Base-by-base conservation (phyloP, 164 flowering plant genomes). In the Tetracentron sinense region DNA sequence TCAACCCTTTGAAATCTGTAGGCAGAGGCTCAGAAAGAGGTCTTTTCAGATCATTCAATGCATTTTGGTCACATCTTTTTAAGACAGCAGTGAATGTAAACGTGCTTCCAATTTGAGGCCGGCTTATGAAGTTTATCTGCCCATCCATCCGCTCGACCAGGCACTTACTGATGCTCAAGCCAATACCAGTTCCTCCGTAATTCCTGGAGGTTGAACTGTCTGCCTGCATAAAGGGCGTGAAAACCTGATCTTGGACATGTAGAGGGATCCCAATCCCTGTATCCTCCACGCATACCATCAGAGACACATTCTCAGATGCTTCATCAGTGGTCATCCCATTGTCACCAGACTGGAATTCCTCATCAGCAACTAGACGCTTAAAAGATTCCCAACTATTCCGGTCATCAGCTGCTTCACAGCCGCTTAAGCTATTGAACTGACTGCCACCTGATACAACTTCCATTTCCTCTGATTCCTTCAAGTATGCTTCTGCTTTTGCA, bases 211-310 rank as follows among this genome's bases (percentile, higher is more conserved):
- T 89, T 25, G 98, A 90, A 71, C 96, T 92, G 62, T 92, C 98
- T 23, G 93, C 98, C 75, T 92, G 98, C 96, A 92, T 83, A 70
- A 92, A 92, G 30, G 98, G 96, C 46, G 75, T 92, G 74, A 89
- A 92, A 63, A 92, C 84, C 27, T 84, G 82, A 14, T 82, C 85
- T 64, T 89, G 98, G 5, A 90, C 91, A 31, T 38, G 67, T 56
- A 80, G 65, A 16, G 96, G 93, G 30, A 92, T 92, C 42, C 98
- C 98, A 53, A 83, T 86, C 44, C 98, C 98, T 8, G 98, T 92
- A 74, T 92, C 98, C 71, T 92, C 98, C 57, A 92, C 93, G 62
- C 72, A 78, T 7, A 92, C 82, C 78, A 81, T 79, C 65, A 92
- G 62, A 46, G 79, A 73, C 17, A 90, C 89, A 69, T 62, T 70